Conservation (phyloP, 495 filamentous ascomycete species). For the Lichenothelia convexa region DNA sequence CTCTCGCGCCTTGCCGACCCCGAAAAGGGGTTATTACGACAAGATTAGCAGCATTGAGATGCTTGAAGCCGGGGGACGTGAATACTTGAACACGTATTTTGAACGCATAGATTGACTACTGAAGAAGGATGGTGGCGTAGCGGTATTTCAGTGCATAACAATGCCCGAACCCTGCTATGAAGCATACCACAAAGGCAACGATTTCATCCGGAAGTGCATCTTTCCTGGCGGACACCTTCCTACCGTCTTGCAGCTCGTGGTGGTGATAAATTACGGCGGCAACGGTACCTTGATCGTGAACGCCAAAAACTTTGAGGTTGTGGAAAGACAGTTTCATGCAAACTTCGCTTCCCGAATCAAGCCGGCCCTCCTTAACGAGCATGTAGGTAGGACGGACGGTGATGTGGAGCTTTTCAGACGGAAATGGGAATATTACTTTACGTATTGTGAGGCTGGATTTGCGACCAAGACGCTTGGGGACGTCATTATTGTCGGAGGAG, state of each 20-base stretch:
- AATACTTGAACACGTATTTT: constrained; percentile 39
- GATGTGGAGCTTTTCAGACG: constrained; percentile 45
- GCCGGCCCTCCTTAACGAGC: constrained; percentile 32
- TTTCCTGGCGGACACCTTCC: constrained; percentile 59
- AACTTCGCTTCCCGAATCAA: constrained; percentile 40
- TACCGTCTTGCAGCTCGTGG: constrained; percentile 41
- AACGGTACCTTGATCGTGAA: constrained; percentile 41
- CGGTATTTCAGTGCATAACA: constrained; percentile 58
- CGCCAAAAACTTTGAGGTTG: constrained; percentile 45
- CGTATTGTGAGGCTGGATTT: constrained; percentile 57
- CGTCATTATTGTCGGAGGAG: constrained; percentile 48
- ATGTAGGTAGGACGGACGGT: constrained; percentile 33
- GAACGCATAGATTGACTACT: constrained; percentile 34
- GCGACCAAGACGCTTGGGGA: constrained; percentile 50
- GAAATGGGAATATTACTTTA: constrained; percentile 64
- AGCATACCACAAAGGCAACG: constrained; percentile 26
- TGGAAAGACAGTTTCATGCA: constrained; percentile 41
- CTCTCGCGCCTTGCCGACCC: constrained; percentile 11
- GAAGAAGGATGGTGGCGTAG: constrained; percentile 44
- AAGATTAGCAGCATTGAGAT: constrained; percentile 58
- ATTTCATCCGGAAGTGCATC: constrained; percentile 56
- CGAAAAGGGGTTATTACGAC: constrained; percentile 29
- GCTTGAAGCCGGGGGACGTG: constrained; percentile 52
- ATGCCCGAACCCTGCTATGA: constrained; percentile 39
- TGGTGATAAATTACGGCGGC: constrained; percentile 37